These are phyloP conservation scores for Irpex rosettiformis DNA, from an alignment of 1,284 basidiomycete species.

Conservation along the genomic window DNA sequence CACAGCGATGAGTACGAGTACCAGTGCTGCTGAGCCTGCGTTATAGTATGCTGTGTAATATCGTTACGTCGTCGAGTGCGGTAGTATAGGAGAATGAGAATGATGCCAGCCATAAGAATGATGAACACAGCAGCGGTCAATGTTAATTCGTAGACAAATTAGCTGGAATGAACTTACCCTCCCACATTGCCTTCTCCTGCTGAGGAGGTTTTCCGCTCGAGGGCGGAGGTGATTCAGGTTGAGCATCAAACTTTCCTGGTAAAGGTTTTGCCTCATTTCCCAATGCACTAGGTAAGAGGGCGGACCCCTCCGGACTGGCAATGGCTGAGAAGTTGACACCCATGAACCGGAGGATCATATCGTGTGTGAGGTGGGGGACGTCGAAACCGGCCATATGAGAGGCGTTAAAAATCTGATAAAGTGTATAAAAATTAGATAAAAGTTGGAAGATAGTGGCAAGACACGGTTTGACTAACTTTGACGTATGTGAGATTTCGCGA, in stretches of 20 bases:
- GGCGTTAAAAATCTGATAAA: constrained; percentile 76
- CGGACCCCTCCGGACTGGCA: constrained; percentile 57
- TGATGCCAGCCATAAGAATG: not conserved
- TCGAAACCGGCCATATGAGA: constrained; percentile 97
- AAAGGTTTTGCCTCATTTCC: constrained; percentile 65
- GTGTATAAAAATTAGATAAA: not conserved
- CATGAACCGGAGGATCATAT: constrained; percentile 98
- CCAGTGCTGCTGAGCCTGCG: constrained; percentile 81
- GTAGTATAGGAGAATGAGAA: not conserved
- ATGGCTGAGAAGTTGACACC: constrained; percentile 82
- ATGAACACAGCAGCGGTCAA: constrained; percentile 3
- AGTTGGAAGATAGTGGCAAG: not conserved
- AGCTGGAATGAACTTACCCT: constrained; percentile 47
- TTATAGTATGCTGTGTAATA: constrained; percentile 78
- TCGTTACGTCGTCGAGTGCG: not conserved
- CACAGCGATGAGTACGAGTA: constrained; percentile 72
- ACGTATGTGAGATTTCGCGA: constrained; percentile 92
- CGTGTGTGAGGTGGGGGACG: constrained; percentile 84
- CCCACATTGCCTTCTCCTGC: constrained; percentile 81
- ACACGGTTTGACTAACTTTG: constrained; percentile 51
- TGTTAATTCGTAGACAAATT: not conserved
- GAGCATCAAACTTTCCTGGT: constrained; percentile 43
- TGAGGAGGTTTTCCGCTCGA: constrained; percentile 53
- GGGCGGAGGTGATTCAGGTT: constrained; percentile 31
- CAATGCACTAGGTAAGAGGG: constrained; percentile 71